Conservation (phyloP, 306 rosid species). For the Vigna unguiculata region DNA sequence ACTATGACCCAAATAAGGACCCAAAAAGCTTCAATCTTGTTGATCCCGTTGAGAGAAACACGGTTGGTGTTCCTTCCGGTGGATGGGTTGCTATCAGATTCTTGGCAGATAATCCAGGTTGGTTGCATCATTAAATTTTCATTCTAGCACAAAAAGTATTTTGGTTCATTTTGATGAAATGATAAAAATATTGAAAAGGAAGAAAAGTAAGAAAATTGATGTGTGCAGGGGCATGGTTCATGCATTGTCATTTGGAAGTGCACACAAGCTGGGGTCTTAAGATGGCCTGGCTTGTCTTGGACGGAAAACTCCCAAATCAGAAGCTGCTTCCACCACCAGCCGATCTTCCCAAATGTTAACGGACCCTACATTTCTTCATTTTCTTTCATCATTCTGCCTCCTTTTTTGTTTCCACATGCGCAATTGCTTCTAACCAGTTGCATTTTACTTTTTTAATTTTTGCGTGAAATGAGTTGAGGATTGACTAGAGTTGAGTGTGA, state of each 20-base stretch:
- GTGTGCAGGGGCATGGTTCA: constrained; percentile 64
- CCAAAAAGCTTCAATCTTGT: constrained; percentile 58
- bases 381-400: neutral
- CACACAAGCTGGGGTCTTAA: constrained; percentile 81
- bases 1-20: constrained; percentile 60
- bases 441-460: neutral
- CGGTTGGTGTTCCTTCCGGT: constrained; percentile 64
- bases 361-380: neutral
- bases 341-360: constrained; percentile 71
- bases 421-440: neutral
- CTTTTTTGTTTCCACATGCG: neutral
- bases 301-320: constrained; percentile 69
- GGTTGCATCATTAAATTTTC: constrained; percentile 5
- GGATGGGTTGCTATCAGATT: constrained; percentile 74
- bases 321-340: constrained; percentile 68
- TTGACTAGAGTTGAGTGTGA: neutral
- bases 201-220: neutral
- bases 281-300: constrained; percentile 76
- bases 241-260: constrained; percentile 75
- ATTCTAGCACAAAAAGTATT: neutral
- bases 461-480: neutral
- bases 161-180: neutral
- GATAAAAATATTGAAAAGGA: neutral
- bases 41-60: constrained; percentile 71
- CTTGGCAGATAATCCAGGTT: constrained; percentile 80